Conservation (phyloP, 805 yeast species). For the Myxozyma vanderwaltii region DNA sequence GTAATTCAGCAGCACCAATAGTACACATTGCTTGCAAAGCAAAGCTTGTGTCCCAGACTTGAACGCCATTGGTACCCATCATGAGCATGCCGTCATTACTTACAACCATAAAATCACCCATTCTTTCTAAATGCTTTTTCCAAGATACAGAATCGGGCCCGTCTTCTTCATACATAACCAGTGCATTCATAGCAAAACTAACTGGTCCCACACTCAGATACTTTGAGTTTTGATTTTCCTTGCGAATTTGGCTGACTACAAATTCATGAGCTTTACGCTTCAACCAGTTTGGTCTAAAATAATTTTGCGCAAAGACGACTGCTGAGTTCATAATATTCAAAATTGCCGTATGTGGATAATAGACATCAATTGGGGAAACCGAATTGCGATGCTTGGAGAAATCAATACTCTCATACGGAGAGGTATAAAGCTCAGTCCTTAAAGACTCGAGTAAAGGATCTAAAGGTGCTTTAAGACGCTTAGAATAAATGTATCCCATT, state of each 20-base stretch:
- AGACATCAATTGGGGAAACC: conserved; percentile 88
- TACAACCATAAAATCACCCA: conserved; percentile 76
- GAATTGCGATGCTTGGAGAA: conserved; percentile 73
- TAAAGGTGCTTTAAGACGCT: conserved; percentile 54
- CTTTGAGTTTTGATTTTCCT: conserved; percentile 78
- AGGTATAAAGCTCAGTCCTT: conserved; percentile 75
- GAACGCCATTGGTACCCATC: conserved; percentile 97
- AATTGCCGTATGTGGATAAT: conserved; percentile 82
- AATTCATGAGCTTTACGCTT: conserved; percentile 52
- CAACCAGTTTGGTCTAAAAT: conserved; percentile 76
- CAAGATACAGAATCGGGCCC: conserved; percentile 69
- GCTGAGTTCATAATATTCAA: conserved; percentile 63
- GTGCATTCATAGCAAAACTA: conserved; percentile 77
- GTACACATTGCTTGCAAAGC: conserved; percentile 78
- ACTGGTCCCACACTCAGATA: conserved; percentile 91
- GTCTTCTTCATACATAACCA: conserved; percentile 69
- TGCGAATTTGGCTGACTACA: conserved; percentile 65
- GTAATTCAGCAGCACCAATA: conserved; percentile 74
- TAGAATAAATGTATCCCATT: conserved; percentile 74
- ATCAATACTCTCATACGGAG: conserved; percentile 65
- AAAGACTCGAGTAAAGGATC: conserved; percentile 66
- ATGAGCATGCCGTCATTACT: conserved; percentile 90
- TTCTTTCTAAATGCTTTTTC: conserved; percentile 55
- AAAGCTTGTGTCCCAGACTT: conserved; percentile 96
- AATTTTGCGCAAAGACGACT: conserved; percentile 66